Base-by-base conservation (phyloP, 2,329 filamentous ascomycete genomes). In the Claviceps sp. region DNA sequence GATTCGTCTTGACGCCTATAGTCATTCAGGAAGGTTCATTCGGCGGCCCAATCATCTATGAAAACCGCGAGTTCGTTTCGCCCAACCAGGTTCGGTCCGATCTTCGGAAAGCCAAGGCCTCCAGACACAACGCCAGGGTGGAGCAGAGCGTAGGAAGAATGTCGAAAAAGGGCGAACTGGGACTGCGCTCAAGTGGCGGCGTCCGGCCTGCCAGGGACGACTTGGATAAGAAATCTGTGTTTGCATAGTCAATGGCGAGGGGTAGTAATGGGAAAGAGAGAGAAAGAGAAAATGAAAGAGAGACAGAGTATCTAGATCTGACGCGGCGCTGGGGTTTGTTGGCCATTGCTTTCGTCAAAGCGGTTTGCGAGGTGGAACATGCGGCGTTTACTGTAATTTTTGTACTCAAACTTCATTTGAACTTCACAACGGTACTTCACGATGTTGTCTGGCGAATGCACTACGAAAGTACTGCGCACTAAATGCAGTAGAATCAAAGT, bases 51-150 rank as follows among this genome's bases (percentile, higher is more conserved):
- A 89, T 97, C 58, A 94, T 98, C 64, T 98, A 95, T 71, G 89
- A 97, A 75, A 97, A 97, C 74, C 93, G 89, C 76, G 85, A 95
- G 67, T 98, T 95, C 62, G 87, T 98, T 51, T 93, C 86, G 59
- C 93, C 93, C 10, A 98, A 98, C 78, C 88, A 96, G 70, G 81
- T 97, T 57, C 78, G 93, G 58, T 76, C 88, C 42, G 93, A 97
- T 57, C 68, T 95, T 59, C 77, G 88, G 60, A 74, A 81, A 68
- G 75, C 78, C 59, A 89, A 88, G 74, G 88, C 90, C 0, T 78
- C 81, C 48, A 81, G 81, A 59, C 91, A 94, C 71, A 87, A 87
- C 59, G 76, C 77, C 52, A 78, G 93, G 55, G 80, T 82, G 34
- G 89, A 95, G 64, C 81, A 85, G 60, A 73, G 78, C 58, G 74